phyloP scores from a whole-genome alignment of 2,329 filamentous ascomycete genomes.

The Alternaria burnsii region DNA sequence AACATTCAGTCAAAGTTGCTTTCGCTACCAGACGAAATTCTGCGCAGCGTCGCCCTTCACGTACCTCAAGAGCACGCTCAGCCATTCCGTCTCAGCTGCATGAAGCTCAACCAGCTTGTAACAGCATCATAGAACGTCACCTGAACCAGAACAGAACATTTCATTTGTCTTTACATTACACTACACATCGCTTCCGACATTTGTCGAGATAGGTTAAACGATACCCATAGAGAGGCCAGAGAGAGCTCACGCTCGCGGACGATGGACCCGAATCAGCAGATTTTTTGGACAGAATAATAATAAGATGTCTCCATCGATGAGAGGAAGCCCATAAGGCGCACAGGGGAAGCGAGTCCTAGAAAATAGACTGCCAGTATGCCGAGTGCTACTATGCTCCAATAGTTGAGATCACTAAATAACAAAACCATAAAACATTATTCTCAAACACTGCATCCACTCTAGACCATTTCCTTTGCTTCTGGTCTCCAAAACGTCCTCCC shows the following conservation, averaged over 20 bases:
- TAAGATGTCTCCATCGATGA: too few relatives aligned
- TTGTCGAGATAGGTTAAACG: neutral
- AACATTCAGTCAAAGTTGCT: neutral
- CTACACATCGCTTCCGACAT: neutral
- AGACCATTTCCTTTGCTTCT: conserved; percentile 10
- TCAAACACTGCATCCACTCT: neutral
- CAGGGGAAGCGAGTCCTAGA: too few relatives aligned
- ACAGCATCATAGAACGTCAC: neutral
- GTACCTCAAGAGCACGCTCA: neutral
- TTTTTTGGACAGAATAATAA: too few relatives aligned
- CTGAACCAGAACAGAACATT: neutral
- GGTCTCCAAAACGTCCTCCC: neutral
- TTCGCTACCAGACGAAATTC: neutral
- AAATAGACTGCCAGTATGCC: too few relatives aligned
- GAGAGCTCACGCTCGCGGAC: too few relatives aligned
- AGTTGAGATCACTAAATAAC: neutral
- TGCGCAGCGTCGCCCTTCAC: conserved; percentile 6
- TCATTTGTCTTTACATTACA: conserved; percentile 1
- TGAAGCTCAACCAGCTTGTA: conserved; percentile 1
- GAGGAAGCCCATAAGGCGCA: too few relatives aligned
- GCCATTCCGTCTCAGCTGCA: conserved; percentile 10
- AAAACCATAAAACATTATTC: neutral
- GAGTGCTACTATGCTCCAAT: too few relatives aligned
- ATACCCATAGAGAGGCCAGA: neutral
- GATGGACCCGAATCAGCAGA: too few relatives aligned